Evolutionary conservation across 148 eudicot species (phyloP).

Genomic region (Tetragonia tetragonoides): DNA sequence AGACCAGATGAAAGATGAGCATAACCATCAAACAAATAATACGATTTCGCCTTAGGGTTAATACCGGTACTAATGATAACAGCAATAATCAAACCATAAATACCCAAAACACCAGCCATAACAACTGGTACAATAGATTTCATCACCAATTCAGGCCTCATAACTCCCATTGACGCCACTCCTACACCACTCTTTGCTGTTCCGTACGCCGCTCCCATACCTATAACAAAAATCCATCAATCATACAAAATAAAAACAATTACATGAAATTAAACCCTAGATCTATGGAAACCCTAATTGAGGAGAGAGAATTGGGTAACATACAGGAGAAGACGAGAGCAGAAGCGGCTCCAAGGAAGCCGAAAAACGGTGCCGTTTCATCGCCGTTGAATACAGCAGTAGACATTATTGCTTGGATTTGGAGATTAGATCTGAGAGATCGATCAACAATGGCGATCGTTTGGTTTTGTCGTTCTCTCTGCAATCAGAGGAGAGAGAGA

Average conservation of each 20-base stretch:
- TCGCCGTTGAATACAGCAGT: slow-evolving; percentile 46
- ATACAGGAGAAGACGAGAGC: slow-evolving; percentile 64
- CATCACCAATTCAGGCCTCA: slow-evolving; percentile 83
- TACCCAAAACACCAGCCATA: slow-evolving; percentile 88
- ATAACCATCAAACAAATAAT: slow-evolving; percentile 69
- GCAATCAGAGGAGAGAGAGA: neutral
- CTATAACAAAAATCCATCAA: slow-evolving; percentile 23
- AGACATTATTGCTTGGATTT: slow-evolving; percentile 25
- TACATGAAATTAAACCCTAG: neutral
- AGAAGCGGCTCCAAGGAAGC: slow-evolving; percentile 59
- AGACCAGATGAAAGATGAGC: slow-evolving; percentile 80
- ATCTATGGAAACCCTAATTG: neutral
- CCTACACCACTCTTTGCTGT: slow-evolving; percentile 84
- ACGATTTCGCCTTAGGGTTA: slow-evolving; percentile 73
- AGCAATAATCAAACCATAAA: slow-evolving; percentile 75
- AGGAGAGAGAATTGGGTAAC: neutral
- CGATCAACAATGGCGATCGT: slow-evolving; percentile 19
- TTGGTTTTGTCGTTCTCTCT: neutral
- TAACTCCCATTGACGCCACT: slow-evolving; percentile 85
- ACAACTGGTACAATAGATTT: slow-evolving; percentile 83
- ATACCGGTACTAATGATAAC: slow-evolving; percentile 80
- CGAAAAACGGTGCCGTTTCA: slow-evolving; percentile 66
- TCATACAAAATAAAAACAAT: neutral
- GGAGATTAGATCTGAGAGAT: slow-evolving; percentile 18
- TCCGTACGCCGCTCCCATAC: slow-evolving; percentile 85